Evolutionary conservation across 768 basidiomycete species (phyloP).

Genomic region (Podaxis sp.): DNA sequence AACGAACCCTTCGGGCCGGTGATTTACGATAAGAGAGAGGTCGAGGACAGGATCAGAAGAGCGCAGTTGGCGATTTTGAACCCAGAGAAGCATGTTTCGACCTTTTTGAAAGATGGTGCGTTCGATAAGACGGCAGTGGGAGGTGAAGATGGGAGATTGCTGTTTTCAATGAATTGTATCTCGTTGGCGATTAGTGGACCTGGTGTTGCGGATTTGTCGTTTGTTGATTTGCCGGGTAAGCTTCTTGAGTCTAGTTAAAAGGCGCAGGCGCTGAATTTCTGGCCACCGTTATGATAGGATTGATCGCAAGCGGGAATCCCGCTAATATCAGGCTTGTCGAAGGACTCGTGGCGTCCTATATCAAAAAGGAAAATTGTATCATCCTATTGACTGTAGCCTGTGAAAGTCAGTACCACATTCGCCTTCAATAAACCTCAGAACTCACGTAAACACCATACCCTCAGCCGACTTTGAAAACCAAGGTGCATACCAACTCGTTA

Average conservation of each 20-base stretch:
- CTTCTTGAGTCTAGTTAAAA: background rate
- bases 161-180: constrained; percentile 58
- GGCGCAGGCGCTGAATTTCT: no score
- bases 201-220: constrained; percentile 62
- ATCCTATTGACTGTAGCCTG: constrained; percentile 61
- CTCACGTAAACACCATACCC: background rate
- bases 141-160: constrained; percentile 15
- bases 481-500: constrained; percentile 67
- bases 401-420: constrained; percentile 46
- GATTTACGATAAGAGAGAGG: constrained; percentile 50
- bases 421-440: background rate
- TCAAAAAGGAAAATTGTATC: constrained; percentile 60
- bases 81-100: constrained; percentile 33
- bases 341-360: constrained; percentile 56
- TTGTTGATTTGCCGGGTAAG: constrained; percentile 61
- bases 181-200: constrained; percentile 25
- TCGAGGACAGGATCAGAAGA: constrained; percentile 66
- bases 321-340: constrained; percentile 64
- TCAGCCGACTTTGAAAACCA: constrained; percentile 82
- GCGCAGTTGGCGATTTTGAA: constrained; percentile 70
- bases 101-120: constrained; percentile 38
- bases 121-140: constrained; percentile 17
- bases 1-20: constrained; percentile 44
- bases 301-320: constrained; percentile 57
- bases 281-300: constrained; percentile 31